Conservation (phyloP, 225 moss, liverwort and hornwort species). For the Straminergon stramineum region DNA sequence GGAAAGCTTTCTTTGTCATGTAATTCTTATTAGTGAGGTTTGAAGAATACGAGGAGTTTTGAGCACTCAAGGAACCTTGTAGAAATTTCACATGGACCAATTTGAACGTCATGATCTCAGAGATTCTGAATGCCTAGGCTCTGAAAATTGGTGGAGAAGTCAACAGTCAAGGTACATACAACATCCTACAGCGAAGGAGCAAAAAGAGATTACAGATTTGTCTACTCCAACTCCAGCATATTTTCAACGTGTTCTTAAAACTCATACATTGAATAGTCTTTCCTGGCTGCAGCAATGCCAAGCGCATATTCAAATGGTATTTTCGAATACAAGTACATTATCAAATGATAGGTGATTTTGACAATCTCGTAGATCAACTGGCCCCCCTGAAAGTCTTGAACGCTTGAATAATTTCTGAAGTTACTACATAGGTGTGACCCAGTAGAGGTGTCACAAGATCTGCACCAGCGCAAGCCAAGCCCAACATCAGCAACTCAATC, state of each 20-base stretch:
- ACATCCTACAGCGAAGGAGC: neutral
- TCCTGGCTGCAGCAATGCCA: neutral
- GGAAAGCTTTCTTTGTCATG: neutral
- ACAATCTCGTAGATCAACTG: neutral
- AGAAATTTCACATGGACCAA: neutral
- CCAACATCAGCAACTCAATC: neutral
- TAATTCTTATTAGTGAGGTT: neutral
- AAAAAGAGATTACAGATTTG: neutral
- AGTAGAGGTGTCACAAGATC: conserved; percentile 40
- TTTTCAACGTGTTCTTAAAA: neutral
- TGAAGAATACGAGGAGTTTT: neutral
- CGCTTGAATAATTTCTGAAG: conserved; percentile 25
- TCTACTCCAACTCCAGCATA: neutral
- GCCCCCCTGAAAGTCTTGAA: conserved; percentile 35
- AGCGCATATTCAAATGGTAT: neutral
- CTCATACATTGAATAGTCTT: neutral
- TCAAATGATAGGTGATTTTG: neutral
- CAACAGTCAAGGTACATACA: neutral
- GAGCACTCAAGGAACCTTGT: neutral
- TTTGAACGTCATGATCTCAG: neutral
- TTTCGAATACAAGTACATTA: neutral
- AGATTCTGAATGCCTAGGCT: neutral
- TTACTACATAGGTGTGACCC: conserved; percentile 20
- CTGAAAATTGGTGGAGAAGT: neutral
- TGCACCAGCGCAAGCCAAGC: conserved; percentile 16